Base-by-base conservation (phyloP, 2,329 filamentous ascomycete genomes). In the Neofusicoccum cordaticola region DNA sequence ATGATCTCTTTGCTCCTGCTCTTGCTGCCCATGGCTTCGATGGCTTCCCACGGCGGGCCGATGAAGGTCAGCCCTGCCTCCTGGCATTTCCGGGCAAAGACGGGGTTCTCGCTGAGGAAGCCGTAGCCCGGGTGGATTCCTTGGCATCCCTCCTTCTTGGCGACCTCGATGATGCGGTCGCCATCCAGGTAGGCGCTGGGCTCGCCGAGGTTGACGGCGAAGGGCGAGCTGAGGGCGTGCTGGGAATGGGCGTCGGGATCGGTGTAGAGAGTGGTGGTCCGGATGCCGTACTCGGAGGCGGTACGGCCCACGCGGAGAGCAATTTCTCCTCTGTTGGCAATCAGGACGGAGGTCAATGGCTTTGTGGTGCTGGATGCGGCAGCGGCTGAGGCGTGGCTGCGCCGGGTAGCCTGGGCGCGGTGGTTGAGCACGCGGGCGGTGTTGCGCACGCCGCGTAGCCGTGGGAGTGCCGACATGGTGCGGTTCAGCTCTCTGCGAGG, bases 261-360 rank as follows among this genome's bases (percentile, higher is more conserved):
- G 7, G 95, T 99, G 79, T 97, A 99, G 66, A 99, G 85, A 0
- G 94, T 97, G 0, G 94, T 97, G 17, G 94, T 96, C 67, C 89
- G 88, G 73, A 99, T 96, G 65, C 95, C 94, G 74, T 97, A 90
- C 68, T 90, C 87, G 58, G 91, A 85, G 39, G 95, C 95, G 22
- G 95, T 99, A 69, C 89, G 87, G 69, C 93, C 90, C 69, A 99
- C 95, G 70, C 95, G 91, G 67, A 99, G 84, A 57, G 95, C 95
- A 71, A 99, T 99, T 79, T 99, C 95, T 71, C 95, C 95, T 71
- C 95, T 89, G 77, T 99, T 99, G 62, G 95, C 95, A 75, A 99
- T 98, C 27, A 99, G 85, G 47, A 98, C 90, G 8, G 93, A 96
- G 63, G 87, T 88, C 60, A 86, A 47, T 11, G 61, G 61, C 61